These are phyloP conservation scores for Circinella umbellata DNA, from an alignment of 371 early-diverging fungal species.

Conservation along the genomic window DNA sequence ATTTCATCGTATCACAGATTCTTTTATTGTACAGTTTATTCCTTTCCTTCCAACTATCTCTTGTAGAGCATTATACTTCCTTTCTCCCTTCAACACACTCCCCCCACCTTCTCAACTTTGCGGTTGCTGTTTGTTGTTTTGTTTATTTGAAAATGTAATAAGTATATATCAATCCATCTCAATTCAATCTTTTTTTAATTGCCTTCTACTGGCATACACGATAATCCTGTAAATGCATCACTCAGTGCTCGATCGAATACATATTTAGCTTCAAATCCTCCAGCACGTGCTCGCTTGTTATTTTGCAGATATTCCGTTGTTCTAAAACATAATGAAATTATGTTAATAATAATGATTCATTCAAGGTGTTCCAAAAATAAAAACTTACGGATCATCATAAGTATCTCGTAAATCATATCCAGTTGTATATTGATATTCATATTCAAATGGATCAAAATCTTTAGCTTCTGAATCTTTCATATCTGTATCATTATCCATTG, in stretches of 20 bases:
- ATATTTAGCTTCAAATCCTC: conserved; percentile 60
- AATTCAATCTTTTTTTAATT: neutral
- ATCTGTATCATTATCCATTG: conserved; percentile 47
- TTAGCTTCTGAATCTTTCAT: conserved; percentile 48
- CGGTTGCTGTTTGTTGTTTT: neutral
- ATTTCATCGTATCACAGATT: no score
- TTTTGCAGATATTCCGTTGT: conserved; percentile 46
- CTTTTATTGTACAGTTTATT: no score
- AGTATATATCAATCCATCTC: conserved; percentile 8
- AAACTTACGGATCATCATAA: conserved; percentile 60
- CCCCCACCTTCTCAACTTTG: neutral
- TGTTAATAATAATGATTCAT: no score
- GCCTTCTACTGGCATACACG: conserved; percentile 25
- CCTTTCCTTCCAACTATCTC: no score
- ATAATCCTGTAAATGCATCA: conserved; percentile 58
- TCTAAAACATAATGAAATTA: conserved; percentile 21
- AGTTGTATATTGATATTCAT: conserved; percentile 55
- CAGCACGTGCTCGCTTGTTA: conserved; percentile 53
- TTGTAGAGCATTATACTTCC: no score
- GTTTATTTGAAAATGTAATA: neutral
- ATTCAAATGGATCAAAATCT: conserved; percentile 57
- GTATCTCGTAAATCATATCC: conserved; percentile 44
- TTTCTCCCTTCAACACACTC: no score
- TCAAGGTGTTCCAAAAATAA: no score
- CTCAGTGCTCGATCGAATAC: conserved; percentile 60